Percentiles rank a stretch among this genome's conserved stretches.
These are phyloP conservation scores for Thalassiosira mediterranea DNA, from an alignment of 352 stramenopile genomes.

Conservation along the genomic window DNA sequence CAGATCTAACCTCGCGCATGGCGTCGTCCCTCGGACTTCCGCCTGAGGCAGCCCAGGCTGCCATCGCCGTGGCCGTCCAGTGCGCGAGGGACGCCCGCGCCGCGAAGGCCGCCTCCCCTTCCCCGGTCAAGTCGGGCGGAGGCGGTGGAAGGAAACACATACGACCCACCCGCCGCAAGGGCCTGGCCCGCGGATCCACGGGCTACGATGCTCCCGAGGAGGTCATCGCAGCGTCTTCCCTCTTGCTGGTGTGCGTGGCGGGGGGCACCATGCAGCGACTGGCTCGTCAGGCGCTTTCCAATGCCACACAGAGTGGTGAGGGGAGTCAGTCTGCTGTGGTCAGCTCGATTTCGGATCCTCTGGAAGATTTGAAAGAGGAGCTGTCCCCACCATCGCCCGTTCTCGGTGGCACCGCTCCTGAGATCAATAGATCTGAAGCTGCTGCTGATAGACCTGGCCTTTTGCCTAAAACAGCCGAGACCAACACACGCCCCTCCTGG, in stretches of 20 bases:
- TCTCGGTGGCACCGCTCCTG: conserved; percentile 1
- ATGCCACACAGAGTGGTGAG: not conserved
- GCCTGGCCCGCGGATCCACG: not conserved
- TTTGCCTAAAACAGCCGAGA: conserved; percentile 30
- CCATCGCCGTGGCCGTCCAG: conserved; percentile 17
- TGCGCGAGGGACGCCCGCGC: conserved; percentile 20
- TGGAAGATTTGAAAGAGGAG: conserved; percentile 31
- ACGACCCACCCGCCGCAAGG: not conserved
- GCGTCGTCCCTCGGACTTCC: conserved; percentile 30
- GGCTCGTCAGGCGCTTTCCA: conserved; percentile 53
- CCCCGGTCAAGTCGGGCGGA: too few relatives aligned
- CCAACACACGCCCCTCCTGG: conserved; percentile 60
- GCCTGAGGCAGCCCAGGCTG: conserved; percentile 6
- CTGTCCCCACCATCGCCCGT: not conserved
- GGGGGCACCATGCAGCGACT: conserved; percentile 73
- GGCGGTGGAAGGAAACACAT: conserved; percentile 5
- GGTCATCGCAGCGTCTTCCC: conserved; percentile 32
- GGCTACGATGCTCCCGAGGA: conserved; percentile 12
- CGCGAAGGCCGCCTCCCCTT: not conserved
- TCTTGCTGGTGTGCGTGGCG: conserved; percentile 58
- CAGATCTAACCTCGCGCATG: conserved; percentile 44
- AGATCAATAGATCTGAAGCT: not conserved
- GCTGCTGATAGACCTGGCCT: not conserved
- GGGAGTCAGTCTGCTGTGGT: not conserved
- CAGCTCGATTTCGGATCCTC: conserved; percentile 7